Percentiles rank a stretch among this genome's conserved stretches.
These are phyloP conservation scores for Arachnopeziza araneosa DNA, from an alignment of 2,329 filamentous ascomycete genomes.

Conservation along the genomic window DNA sequence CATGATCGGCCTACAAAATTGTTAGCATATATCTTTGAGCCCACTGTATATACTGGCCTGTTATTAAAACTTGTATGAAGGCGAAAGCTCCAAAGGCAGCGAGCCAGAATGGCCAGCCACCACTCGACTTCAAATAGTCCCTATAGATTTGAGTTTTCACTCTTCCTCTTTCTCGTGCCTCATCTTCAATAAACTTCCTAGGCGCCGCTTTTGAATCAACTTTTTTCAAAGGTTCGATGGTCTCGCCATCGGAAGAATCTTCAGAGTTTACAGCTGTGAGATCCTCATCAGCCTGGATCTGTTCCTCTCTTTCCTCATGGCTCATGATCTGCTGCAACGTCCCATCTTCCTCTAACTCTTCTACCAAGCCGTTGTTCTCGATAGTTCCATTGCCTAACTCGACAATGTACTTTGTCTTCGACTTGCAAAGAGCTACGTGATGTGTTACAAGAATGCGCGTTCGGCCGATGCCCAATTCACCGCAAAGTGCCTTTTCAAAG, in stretches of 20 bases:
- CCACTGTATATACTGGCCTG: neutral
- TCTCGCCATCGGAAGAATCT: conserved; percentile 48
- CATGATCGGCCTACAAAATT: neutral
- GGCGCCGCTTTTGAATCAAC: conserved; percentile 44
- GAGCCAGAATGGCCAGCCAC: conserved; percentile 45
- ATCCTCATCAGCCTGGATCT: neutral
- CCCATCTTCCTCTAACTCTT: conserved; percentile 50
- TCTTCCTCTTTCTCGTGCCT: conserved; percentile 63
- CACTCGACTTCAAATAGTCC: conserved; percentile 61
- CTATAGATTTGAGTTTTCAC: conserved; percentile 63
- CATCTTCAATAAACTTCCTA: conserved; percentile 51
- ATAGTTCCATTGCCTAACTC: conserved; percentile 38
- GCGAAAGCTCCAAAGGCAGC: conserved; percentile 43
- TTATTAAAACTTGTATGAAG: neutral
- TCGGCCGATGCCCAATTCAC: conserved; percentile 61
- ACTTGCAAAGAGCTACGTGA: conserved; percentile 57
- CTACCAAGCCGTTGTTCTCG: conserved; percentile 53
- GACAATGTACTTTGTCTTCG: conserved; percentile 66
- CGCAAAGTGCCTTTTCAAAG: conserved; percentile 69
- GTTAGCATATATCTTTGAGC: neutral
- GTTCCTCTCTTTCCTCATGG: neutral
- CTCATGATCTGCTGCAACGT: neutral
- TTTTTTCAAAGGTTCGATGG: conserved; percentile 40
- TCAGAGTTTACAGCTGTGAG: conserved; percentile 31
- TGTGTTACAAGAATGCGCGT: conserved; percentile 79